Evolutionary conservation across 2,329 filamentous ascomycete genomes (phyloP).

Genomic region (Fusarium euwallaceae): DNA sequence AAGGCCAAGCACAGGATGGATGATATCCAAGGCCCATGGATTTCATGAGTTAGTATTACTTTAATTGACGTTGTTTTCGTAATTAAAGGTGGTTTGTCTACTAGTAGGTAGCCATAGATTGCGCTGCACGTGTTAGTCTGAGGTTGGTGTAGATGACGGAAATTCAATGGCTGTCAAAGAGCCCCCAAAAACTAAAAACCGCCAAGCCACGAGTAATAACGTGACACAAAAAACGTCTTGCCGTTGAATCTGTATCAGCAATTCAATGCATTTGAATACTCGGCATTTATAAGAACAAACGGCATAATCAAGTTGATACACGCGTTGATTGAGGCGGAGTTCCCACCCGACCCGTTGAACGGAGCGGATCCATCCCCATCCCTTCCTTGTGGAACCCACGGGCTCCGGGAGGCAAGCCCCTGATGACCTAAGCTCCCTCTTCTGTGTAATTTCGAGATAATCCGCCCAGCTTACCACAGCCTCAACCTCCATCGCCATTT

Average conservation of each 20-base stretch:
- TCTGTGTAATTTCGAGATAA: conserved; percentile 24
- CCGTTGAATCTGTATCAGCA: neutral
- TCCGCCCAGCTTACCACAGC: conserved; percentile 15
- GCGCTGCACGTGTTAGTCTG: neutral
- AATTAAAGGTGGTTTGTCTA: neutral
- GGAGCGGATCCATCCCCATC: conserved; percentile 21
- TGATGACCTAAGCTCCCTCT: conserved; percentile 44
- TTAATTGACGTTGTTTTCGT: neutral
- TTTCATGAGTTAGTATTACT: neutral
- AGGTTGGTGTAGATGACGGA: neutral
- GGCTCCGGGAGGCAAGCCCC: conserved; percentile 27
- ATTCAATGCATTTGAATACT: neutral
- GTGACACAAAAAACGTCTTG: neutral
- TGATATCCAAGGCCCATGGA: neutral
- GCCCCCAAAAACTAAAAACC: neutral
- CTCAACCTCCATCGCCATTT: neutral
- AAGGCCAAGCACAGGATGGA: neutral
- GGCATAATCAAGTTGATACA: conserved; percentile 12
- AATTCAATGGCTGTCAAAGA: neutral
- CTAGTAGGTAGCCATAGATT: neutral
- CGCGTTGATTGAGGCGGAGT: conserved; percentile 37
- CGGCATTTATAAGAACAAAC: neutral
- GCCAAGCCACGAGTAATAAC: neutral
- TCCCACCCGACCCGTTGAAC: neutral
- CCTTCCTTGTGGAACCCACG: conserved; percentile 27